phyloP scores from a whole-genome alignment of 2,329 filamentous ascomycete species.

The Fusarium illudens region DNA sequence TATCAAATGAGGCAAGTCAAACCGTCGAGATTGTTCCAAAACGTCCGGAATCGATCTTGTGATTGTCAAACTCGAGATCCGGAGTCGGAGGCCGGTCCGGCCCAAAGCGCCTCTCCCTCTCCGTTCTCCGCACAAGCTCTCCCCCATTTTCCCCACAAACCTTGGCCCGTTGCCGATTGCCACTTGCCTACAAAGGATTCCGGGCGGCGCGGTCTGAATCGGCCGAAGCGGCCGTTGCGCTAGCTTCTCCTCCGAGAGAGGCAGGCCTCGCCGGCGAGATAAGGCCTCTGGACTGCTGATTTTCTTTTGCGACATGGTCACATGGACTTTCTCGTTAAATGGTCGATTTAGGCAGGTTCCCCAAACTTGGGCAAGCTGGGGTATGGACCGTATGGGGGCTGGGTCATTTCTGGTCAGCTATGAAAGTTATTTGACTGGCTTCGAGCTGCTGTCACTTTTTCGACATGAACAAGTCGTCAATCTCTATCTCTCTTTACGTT shows the following conservation, averaged over 20 bases:
- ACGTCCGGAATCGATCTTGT: neutral
- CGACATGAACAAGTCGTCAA: neutral
- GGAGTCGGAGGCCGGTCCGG: neutral
- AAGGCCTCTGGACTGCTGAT: neutral
- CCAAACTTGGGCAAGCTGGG: neutral
- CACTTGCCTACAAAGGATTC: neutral
- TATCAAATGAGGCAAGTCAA: constrained; percentile 4
- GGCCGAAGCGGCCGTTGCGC: neutral
- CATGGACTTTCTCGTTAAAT: neutral
- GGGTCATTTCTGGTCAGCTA: neutral
- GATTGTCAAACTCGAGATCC: neutral
- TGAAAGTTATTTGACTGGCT: constrained; percentile 1
- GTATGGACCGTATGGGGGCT: neutral
- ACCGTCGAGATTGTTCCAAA: neutral
- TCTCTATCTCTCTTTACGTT: neutral
- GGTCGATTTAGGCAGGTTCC: neutral
- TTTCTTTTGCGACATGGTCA: neutral
- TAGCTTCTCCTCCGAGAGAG: constrained; percentile 3
- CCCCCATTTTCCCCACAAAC: constrained; percentile 1
- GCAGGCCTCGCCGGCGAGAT: constrained; percentile 23
- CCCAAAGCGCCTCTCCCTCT: neutral
- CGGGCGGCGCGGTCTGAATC: neutral
- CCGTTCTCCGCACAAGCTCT: neutral
- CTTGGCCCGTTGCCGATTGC: neutral
- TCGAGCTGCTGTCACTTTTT: neutral